Evolutionary conservation across 2,329 filamentous ascomycete genomes (phyloP), one percentile per base, ranked within the genome.

Genomic region (Aspergillus fructus): DNA sequence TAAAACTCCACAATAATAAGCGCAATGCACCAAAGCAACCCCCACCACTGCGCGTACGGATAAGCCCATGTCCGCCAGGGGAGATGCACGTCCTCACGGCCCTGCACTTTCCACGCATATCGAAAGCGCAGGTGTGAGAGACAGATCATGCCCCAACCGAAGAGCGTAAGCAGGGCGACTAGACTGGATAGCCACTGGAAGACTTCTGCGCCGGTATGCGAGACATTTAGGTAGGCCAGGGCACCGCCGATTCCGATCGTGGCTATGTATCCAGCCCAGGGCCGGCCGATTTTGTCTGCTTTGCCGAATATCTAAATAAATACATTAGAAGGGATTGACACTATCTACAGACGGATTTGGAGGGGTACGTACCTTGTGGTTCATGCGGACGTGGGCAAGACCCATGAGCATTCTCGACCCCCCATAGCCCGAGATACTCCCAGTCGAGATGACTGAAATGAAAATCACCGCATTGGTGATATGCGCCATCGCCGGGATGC

Each of bases 241-340:
- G 71, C 77, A 13, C 93, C 77, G 9, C 90, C 89, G 12, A 87
- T 76, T 9, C 91, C 89, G 12, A 93, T 78, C 24, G 92, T 78
- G 21, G 84, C 80, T 2, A 82, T 83, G 4, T 93, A 76, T 1
- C 81, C 79, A 43, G 74, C 74, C 34, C 83, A 71, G 0, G 76
- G 76, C 4, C 74, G 74, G 17, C 74, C 76, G 3, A 47, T 59
- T 40, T 62, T 69, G 59, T 77, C 74, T 5, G 71, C 72, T 19
- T 64, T 69, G 23, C 60, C 61, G 48, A 72, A 68, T 9, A 30
- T 30, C 27, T 30, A 24, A 24, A 24, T 30, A 24, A 24, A 24
- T 24, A 24, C 24, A 24, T 24, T 24, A 24, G 24, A 6, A 24
- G 23, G 23, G 23, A 24, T 24, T 21, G 19, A 21, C 19, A 21